Conservation (phyloP, 306 rosid genomes). For the Oxytropis ochrocephala region DNA sequence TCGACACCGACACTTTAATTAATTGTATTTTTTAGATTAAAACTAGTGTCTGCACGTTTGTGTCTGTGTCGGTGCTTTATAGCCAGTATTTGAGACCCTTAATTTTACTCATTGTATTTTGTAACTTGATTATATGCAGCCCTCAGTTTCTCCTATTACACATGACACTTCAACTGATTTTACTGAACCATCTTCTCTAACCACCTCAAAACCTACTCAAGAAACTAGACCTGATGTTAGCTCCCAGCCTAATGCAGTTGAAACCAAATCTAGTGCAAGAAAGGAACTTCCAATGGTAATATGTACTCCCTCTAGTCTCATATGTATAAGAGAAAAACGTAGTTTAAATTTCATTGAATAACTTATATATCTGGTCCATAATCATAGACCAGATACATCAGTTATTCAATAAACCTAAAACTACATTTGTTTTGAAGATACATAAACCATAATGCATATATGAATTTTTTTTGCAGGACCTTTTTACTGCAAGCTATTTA, state of each 20-base stretch:
- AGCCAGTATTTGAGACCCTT: background rate
- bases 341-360: too few species aligned
- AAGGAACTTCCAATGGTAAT: slow-evolving; percentile 70
- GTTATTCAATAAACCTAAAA: too few species aligned
- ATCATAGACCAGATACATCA: too few species aligned
- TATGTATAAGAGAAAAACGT: too few species aligned
- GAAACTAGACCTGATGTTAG: slow-evolving; percentile 23
- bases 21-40: too few species aligned
- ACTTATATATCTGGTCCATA: too few species aligned
- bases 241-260: slow-evolving; percentile 22
- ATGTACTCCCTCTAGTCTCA: too few species aligned
- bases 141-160: slow-evolving; percentile 17
- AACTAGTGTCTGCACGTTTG: too few species aligned
- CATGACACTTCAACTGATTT: slow-evolving; percentile 30
- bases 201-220: slow-evolving; percentile 34
- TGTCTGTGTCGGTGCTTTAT: too few species aligned
- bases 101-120: slow-evolving; percentile 11
- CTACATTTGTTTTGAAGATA: background rate
- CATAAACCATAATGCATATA: background rate
- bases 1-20: too few species aligned
- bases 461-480: slow-evolving; percentile 54
- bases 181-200: slow-evolving; percentile 26
- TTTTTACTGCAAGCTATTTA: slow-evolving; percentile 47
- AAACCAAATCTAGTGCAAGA: slow-evolving; percentile 42
- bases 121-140: slow-evolving; percentile 26